These are phyloP conservation scores for Phyllosticta paracitricarpa DNA, from an alignment of 2,329 filamentous ascomycete genomes.

Conservation along the genomic window DNA sequence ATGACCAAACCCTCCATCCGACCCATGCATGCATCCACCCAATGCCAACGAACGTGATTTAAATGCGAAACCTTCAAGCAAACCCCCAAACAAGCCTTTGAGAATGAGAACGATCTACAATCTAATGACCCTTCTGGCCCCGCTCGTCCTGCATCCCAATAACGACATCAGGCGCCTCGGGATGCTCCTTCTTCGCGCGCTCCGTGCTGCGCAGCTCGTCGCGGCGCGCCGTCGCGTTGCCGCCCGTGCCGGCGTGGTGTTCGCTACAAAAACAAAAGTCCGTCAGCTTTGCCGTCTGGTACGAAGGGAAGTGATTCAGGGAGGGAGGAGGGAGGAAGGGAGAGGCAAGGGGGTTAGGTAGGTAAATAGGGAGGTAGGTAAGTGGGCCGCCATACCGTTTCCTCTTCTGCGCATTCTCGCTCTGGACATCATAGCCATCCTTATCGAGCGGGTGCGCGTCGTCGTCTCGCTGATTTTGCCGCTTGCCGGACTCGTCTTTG, in stretches of 20 bases:
- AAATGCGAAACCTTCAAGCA: too few relatives aligned
- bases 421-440: constrained; percentile 21
- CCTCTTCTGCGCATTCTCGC: constrained; percentile 20
- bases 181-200: constrained; percentile 38
- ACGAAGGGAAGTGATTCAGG: too few relatives aligned
- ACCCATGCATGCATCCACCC: too few relatives aligned
- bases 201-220: constrained; percentile 28
- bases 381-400: constrained; percentile 21
- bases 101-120: neutral
- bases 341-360: neutral
- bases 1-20: too few relatives aligned
- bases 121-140: constrained; percentile 30
- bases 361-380: neutral
- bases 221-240: constrained; percentile 28
- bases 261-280: constrained; percentile 1
- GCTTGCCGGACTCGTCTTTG: neutral
- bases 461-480: neutral
- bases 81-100: constrained; percentile 13
- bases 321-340: neutral
- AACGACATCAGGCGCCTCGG: constrained; percentile 36
- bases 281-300: too few relatives aligned
- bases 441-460: neutral
- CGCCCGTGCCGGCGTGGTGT: constrained; percentile 26
- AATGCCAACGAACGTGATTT: too few relatives aligned
- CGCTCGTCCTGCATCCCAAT: constrained; percentile 44